Conservation (phyloP, 495 filamentous ascomycete genomes). For the Lasiosphaeriaceae sp. region DNA sequence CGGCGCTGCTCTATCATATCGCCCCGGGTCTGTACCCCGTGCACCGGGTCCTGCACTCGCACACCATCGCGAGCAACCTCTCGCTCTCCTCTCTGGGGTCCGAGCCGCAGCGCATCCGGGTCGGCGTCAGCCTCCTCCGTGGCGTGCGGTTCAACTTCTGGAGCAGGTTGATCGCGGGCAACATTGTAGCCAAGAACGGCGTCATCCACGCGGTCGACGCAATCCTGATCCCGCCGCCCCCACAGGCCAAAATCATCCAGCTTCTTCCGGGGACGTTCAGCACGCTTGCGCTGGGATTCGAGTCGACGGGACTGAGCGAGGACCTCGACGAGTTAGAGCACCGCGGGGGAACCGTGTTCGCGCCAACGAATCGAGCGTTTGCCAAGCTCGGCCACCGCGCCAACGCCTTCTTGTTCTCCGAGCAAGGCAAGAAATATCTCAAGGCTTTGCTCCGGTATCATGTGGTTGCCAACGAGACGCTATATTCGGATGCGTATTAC, state of each 20-base stretch:
- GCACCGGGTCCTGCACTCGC: slow-evolving; percentile 51
- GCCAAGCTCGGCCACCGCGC: slow-evolving; percentile 60
- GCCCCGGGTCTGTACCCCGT: slow-evolving; percentile 57
- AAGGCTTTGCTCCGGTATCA: slow-evolving; percentile 74
- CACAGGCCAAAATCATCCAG: slow-evolving; percentile 54
- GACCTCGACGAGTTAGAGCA: slow-evolving; percentile 8
- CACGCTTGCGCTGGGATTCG: slow-evolving; percentile 68
- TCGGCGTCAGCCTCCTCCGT: slow-evolving; percentile 44
- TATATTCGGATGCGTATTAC: slow-evolving; percentile 81
- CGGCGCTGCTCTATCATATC: slow-evolving; percentile 68
- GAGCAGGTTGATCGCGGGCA: slow-evolving; percentile 56
- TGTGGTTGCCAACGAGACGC: slow-evolving; percentile 64
- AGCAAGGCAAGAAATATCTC: slow-evolving; percentile 65
- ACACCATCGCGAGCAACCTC: slow-evolving; percentile 69
- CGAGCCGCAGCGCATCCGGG: slow-evolving; percentile 62
- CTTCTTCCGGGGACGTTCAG: slow-evolving; percentile 69
- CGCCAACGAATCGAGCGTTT: slow-evolving; percentile 74
- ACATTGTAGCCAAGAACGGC: slow-evolving; percentile 69
- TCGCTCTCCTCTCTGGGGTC: slow-evolving; percentile 53
- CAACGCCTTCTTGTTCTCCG: slow-evolving; percentile 76
- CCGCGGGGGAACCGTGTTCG: slow-evolving; percentile 62
- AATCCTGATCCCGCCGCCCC: slow-evolving; percentile 70
- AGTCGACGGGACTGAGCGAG: slow-evolving; percentile 60
- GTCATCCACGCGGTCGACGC: slow-evolving; percentile 71
- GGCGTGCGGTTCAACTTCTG: slow-evolving; percentile 72